Percentiles rank a stretch among this genome's conserved stretches.
These are phyloP conservation scores for Aspergillus fijiensis DNA, from an alignment of 2,329 filamentous ascomycete species.

Conservation along the genomic window DNA sequence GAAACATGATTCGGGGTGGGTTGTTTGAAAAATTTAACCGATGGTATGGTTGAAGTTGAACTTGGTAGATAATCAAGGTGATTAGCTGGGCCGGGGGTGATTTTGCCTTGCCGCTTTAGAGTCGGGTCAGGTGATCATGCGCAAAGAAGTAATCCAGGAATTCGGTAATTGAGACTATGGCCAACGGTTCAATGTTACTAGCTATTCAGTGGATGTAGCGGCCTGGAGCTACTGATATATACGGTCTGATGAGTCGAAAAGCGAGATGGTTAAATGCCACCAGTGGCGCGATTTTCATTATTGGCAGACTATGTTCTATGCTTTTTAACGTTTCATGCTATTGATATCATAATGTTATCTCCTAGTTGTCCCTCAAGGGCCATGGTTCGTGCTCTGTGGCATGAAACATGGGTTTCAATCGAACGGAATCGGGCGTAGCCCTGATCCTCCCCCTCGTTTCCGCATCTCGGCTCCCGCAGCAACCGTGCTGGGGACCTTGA, in stretches of 20 bases:
- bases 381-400: background rate
- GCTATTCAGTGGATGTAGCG: no score
- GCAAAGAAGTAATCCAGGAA: no score
- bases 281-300: background rate
- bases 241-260: background rate
- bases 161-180: background rate
- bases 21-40: background rate
- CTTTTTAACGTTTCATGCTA: background rate
- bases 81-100: background rate
- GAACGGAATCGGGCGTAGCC: conserved; percentile 60
- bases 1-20: background rate
- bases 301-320: background rate
- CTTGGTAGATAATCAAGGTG: background rate
- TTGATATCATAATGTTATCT: background rate
- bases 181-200: background rate
- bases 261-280: background rate
- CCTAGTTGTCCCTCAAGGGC: background rate
- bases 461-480: conserved; percentile 86
- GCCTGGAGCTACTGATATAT: no score
- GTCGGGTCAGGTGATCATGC: conserved; percentile 14
- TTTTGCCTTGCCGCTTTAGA: conserved; percentile 3
- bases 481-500: conserved; percentile 91
- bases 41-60: background rate
- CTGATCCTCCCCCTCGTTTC: conserved; percentile 65
- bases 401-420: conserved; percentile 32